These are phyloP conservation scores for Moricandia arvensis DNA, from an alignment of 345 rosid genomes.

Conservation along the genomic window DNA sequence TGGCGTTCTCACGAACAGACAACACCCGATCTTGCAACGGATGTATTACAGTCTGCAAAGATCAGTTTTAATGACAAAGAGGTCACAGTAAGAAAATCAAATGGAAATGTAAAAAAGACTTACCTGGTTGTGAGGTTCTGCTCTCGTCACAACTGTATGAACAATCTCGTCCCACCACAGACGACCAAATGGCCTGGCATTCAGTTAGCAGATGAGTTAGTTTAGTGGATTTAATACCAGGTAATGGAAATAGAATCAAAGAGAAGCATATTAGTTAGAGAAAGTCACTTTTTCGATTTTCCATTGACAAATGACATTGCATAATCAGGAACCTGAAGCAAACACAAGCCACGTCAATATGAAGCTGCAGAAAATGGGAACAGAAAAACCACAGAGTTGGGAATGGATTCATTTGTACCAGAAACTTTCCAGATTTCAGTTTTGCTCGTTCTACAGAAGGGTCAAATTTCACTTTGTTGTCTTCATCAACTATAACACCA, in stretches of 20 bases:
- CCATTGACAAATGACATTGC: conserved; percentile 31
- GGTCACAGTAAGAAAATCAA: background rate
- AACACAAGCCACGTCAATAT: background rate
- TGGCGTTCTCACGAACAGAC: conserved; percentile 47
- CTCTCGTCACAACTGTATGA: conserved; percentile 9
- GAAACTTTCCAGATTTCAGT: conserved; percentile 40
- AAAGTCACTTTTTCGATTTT: conserved; percentile 26
- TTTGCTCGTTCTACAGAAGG: conserved; percentile 29
- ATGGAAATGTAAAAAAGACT: background rate
- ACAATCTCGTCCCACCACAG: conserved; percentile 7
- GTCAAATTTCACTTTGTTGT: conserved; percentile 38
- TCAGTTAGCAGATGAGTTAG: background rate
- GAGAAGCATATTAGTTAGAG: background rate
- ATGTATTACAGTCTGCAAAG: conserved; percentile 27
- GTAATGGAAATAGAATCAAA: background rate
- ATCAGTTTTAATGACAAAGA: background rate
- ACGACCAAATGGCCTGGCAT: conserved; percentile 4
- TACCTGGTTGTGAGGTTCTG: conserved; percentile 9
- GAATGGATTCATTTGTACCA: conserved; percentile 30
- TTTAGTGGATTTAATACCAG: background rate
- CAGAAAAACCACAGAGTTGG: background rate
- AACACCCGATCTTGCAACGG: conserved; percentile 49
- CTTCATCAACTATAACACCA: conserved; percentile 35
- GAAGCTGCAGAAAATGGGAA: background rate
- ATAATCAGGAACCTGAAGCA: conserved; percentile 46